phyloP scores from a whole-genome alignment of 768 basidiomycete species.

The Clavulina sp. region DNA sequence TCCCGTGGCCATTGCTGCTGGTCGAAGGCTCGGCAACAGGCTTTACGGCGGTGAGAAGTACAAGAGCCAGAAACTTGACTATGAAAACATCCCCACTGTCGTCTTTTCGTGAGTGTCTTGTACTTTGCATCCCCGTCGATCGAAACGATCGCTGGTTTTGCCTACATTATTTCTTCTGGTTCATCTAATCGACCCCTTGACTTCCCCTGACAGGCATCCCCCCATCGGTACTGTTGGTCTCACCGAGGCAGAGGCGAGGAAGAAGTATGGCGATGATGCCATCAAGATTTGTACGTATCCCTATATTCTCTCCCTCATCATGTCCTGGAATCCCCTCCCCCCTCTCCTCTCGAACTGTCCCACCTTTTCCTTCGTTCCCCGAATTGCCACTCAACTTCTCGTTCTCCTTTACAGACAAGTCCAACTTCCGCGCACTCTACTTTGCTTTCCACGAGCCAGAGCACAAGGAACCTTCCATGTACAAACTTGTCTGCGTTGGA shows the following conservation, averaged over 20 bases:
- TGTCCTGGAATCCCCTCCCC: background rate
- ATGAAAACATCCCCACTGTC: constrained; percentile 83
- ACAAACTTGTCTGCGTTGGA: constrained; percentile 78
- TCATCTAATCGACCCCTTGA: background rate
- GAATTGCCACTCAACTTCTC: background rate
- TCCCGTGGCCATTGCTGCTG: constrained; percentile 95
- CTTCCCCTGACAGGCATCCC: constrained; percentile 46
- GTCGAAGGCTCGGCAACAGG: constrained; percentile 72
- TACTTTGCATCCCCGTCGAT: background rate
- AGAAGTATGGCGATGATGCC: constrained; percentile 64
- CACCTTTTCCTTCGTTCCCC: background rate
- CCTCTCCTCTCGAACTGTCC: constrained; percentile 3
- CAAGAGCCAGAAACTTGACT: constrained; percentile 75
- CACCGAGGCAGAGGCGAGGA: constrained; percentile 77
- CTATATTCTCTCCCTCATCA: constrained; percentile 17
- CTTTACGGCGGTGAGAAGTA: constrained; percentile 75
- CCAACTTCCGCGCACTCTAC: constrained; percentile 68
- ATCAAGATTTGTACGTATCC: constrained; percentile 73
- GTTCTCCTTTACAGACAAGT: constrained; percentile 37
- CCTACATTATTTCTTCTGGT: constrained; percentile 3
- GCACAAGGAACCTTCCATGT: constrained; percentile 88
- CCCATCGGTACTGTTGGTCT: constrained; percentile 90
- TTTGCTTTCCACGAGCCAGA: constrained; percentile 78
- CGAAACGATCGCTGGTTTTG: constrained; percentile 1
- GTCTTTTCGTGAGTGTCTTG: constrained; percentile 71